Base-by-base conservation (phyloP, 495 filamentous ascomycete genomes). In the Mycothermus thermophilus region DNA sequence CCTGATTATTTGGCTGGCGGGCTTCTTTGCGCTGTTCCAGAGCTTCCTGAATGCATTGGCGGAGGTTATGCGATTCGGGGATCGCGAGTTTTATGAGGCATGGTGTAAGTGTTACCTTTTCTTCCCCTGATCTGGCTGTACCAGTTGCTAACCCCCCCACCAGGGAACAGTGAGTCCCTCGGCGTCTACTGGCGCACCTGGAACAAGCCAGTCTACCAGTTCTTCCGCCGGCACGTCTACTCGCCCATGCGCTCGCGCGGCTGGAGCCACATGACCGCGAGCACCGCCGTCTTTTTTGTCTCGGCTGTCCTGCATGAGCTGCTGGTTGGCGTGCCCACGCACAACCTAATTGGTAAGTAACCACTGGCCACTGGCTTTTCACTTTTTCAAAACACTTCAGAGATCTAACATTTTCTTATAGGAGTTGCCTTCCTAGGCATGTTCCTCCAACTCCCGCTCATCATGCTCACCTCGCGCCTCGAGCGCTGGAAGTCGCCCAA, bases 11-110 rank as follows among this genome's bases (percentile, higher is more conserved):
- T 97, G 90, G 90, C 74, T 97, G 2, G 83, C 84, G 3, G 88
- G 90, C 1, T 96, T 97, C 67, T 96, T 94, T 48, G 88, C 88
- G 1, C 59, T 95, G 11, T 97, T 97, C 59, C 90, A 97, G 50
- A 79, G 76, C 4, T 70, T 77, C 24, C 60, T 97, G 12, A 97
- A 97, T 50, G 84, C 83, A 1, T 57, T 97, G 34, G 87, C 90
- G 1, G 90, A 97, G 57, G 62, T 94, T 5, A 83, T 84, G 65
- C 64, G 66, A 23, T 97, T 97, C 44, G 90, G 75, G 7, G 90
- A 97, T 57, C 73, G 90, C 12, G 79, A 88, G 30, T 97, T 96
- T 54, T 97, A 97, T 54, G 77, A 80, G 1, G 84, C 90, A 38
- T 97, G 90, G 90, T 97, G 88, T 49, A 45, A 5, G 46, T 35